A percentile compares a stretch with the other conserved stretches of the same genome.
Evolutionary conservation across 2,329 filamentous ascomycete species (phyloP).

Genomic region (Aspergillus pseudoviridinutans): DNA sequence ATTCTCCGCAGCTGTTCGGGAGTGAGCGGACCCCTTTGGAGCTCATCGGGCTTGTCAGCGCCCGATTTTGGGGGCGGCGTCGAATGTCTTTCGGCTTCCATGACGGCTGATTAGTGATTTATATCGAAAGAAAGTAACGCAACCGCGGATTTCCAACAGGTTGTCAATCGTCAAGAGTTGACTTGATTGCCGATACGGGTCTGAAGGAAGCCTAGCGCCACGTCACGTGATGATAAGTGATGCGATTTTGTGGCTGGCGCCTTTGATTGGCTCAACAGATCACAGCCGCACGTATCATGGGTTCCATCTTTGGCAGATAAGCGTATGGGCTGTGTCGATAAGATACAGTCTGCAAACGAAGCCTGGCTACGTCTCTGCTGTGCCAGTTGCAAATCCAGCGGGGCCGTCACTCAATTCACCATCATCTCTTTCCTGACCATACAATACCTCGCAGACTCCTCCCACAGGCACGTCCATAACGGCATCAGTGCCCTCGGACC

Average conservation of each 20-base stretch:
- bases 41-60: conserved; percentile 33
- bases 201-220: background rate
- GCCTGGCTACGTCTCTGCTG: background rate
- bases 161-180: background rate
- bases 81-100: conserved; percentile 28
- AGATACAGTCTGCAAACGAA: background rate
- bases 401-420: conserved; percentile 17
- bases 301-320: background rate
- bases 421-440: conserved; percentile 58
- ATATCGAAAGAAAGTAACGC: background rate
- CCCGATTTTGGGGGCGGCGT: conserved; percentile 45
- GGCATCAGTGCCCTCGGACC: conserved; percentile 91
- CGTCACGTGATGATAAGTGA: conserved; percentile 2
- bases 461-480: conserved; percentile 96
- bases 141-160: background rate
- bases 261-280: background rate
- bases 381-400: background rate
- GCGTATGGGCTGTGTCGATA: background rate
- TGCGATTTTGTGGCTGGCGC: background rate
- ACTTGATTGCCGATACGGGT: background rate
- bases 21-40: conserved; percentile 46
- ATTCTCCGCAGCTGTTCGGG: conserved; percentile 60
- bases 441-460: conserved; percentile 90
- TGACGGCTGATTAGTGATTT: background rate
- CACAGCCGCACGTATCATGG: too few relatives aligned